Evolutionary conservation across 2,329 filamentous ascomycete genomes (phyloP).

Genomic region (Talaromyces piceae): DNA sequence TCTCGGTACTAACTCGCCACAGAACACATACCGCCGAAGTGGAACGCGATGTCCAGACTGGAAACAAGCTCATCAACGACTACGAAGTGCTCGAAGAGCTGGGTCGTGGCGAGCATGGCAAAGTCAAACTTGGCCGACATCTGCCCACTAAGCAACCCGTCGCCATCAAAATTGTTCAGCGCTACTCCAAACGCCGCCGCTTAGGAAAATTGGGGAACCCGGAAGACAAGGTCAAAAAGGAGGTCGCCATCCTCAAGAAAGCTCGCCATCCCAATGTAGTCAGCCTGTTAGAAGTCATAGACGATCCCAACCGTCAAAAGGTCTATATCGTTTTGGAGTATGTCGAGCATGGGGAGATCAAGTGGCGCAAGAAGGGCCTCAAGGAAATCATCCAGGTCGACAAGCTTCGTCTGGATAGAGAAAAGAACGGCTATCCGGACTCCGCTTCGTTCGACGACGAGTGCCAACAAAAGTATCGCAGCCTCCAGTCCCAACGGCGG

Average conservation of each 20-base stretch:
- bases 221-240: conserved; percentile 73
- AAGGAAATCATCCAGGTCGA: conserved; percentile 78
- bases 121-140: conserved; percentile 90
- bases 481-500: conserved; percentile 27
- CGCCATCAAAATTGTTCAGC: conserved; percentile 96
- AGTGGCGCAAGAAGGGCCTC: conserved; percentile 84
- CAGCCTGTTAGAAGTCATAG: conserved; percentile 90
- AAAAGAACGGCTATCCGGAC: conserved; percentile 68
- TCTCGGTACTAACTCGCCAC: conserved; percentile 11
- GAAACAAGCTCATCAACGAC: conserved; percentile 93
- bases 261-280: conserved; percentile 97
- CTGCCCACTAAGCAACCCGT: conserved; percentile 69
- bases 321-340: conserved; percentile 97
- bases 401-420: conserved; percentile 65
- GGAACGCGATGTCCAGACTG: conserved; percentile 79
- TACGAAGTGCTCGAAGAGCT: conserved; percentile 97
- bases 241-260: conserved; percentile 98
- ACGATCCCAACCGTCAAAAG: conserved; percentile 92
- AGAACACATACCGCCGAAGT: conserved; percentile 87
- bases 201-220: conserved; percentile 68
- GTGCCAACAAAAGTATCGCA: conserved; percentile 34
- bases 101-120: conserved; percentile 90
- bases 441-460: conserved; percentile 47
- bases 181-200: conserved; percentile 86
- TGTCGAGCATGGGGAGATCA: conserved; percentile 86